phyloP scores from a whole-genome alignment of 2,329 filamentous ascomycete species.

The Neocatenulostroma microsporum region DNA sequence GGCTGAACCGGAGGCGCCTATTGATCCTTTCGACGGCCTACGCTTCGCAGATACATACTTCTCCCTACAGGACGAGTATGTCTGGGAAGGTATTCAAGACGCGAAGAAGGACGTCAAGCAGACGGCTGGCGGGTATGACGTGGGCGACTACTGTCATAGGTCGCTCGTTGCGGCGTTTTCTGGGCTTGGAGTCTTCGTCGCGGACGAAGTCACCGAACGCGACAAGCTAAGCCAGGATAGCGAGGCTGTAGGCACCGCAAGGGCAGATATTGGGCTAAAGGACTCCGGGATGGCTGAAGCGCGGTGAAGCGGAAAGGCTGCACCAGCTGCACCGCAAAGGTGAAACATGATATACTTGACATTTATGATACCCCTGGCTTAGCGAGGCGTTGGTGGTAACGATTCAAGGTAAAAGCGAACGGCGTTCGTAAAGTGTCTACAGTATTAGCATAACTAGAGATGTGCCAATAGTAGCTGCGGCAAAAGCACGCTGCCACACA shows the following conservation, averaged over 20 bases:
- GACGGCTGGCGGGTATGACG: conserved; percentile 72
- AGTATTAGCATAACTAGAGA: too few species aligned
- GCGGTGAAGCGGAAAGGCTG: too few species aligned
- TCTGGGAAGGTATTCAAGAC: conserved; percentile 64
- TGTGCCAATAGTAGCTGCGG: too few species aligned
- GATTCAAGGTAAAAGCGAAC: too few species aligned
- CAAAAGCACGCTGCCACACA: too few species aligned
- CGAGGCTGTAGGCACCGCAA: conserved; percentile 27
- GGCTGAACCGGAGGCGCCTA: conserved; percentile 62
- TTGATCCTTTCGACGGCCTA: conserved; percentile 81
- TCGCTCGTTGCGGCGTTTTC: conserved; percentile 84
- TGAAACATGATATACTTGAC: too few species aligned
- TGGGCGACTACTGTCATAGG: conserved; percentile 71
- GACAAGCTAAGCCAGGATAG: conserved; percentile 29
- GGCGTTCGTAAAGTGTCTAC: too few species aligned
- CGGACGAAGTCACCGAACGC: conserved; percentile 54
- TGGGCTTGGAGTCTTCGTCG: conserved; percentile 78
- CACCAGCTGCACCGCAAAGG: too few species aligned
- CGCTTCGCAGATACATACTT: conserved; percentile 60
- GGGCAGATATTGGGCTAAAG: conserved; percentile 38
- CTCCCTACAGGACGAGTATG: conserved; percentile 60
- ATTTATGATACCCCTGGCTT: too few species aligned
- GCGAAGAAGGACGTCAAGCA: conserved; percentile 59
- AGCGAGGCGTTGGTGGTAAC: too few species aligned
- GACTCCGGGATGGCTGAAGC: conserved; percentile 8